phyloP scores from a whole-genome alignment of 1,139 yeast species.

The Taphrina flavorubra region DNA sequence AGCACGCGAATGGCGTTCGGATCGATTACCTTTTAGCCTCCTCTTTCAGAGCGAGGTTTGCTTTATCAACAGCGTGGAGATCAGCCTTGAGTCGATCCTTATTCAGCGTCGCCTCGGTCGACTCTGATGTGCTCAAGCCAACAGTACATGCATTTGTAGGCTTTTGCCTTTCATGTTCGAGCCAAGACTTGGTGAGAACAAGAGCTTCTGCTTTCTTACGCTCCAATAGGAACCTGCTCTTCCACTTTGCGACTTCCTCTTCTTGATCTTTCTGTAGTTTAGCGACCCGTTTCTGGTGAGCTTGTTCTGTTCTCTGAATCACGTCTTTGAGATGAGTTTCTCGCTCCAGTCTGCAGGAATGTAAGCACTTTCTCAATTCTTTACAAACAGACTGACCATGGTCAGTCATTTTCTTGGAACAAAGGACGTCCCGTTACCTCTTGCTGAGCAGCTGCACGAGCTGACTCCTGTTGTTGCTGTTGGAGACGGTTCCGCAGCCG shows the following conservation, averaged over 20 bases:
- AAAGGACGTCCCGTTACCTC: not conserved
- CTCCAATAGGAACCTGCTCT: slow-evolving; percentile 12
- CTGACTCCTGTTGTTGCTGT: not conserved
- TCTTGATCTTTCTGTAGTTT: not conserved
- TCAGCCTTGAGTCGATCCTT: slow-evolving; percentile 6
- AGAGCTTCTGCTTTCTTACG: slow-evolving; percentile 3
- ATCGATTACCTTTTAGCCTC: slow-evolving; percentile 7
- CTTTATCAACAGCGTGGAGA: slow-evolving; percentile 7
- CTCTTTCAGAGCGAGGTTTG: slow-evolving; percentile 8
- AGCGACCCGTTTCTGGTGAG: not conserved
- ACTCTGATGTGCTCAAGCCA: not conserved
- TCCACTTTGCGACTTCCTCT: slow-evolving; percentile 9
- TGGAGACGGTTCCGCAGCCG: not conserved
- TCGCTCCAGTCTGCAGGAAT: slow-evolving; percentile 4
- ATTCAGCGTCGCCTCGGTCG: not conserved
- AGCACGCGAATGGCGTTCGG: no score
- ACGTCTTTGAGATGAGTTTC: slow-evolving; percentile 1
- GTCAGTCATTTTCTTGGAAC: not conserved
- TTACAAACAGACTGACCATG: not conserved
- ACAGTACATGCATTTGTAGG: not conserved
- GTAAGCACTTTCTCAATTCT: slow-evolving; percentile 3
- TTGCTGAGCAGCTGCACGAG: not conserved
- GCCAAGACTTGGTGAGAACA: not conserved
- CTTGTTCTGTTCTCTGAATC: not conserved
- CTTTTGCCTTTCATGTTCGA: not conserved